phyloP scores from a whole-genome alignment of 257 asterid genomes.

The Plectranthus barbatus region DNA sequence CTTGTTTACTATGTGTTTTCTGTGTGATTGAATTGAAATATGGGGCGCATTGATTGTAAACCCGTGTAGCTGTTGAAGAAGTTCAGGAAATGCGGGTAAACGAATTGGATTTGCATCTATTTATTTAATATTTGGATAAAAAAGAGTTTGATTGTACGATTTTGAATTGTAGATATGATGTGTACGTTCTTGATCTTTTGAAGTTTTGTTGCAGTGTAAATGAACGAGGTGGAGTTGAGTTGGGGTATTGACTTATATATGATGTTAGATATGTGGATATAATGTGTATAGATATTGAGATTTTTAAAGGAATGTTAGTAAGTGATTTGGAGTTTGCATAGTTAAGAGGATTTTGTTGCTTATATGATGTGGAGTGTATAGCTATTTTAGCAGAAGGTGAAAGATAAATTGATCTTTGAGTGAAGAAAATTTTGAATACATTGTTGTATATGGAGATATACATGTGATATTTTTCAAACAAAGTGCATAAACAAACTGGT shows the following conservation, averaged over 20 bases:
- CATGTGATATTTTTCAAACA: neutral
- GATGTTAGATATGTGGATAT: neutral
- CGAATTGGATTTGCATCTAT: neutral
- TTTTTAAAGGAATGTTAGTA: no score
- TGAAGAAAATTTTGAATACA: neutral
- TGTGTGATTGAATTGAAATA: neutral
- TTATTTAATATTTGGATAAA: no score
- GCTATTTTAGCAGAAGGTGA: neutral
- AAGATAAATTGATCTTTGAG: neutral
- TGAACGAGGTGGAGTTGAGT: no score
- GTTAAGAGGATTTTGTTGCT: neutral
- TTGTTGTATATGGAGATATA: neutral
- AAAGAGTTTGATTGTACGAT: neutral
- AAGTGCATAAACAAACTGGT: neutral
- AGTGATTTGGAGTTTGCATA: no score
- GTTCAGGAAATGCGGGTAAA: neutral
- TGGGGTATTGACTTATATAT: neutral
- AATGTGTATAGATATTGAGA: neutral
- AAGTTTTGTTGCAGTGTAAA: neutral
- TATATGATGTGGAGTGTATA: neutral
- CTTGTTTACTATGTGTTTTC: neutral
- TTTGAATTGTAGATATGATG: neutral
- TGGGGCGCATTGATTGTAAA: neutral
- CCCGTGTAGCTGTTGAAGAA: neutral
- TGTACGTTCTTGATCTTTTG: neutral